A percentile compares a stretch with the other conserved stretches of the same genome.
Evolutionary conservation across 2,329 filamentous ascomycete genomes (phyloP).

Genomic region (Monosporascus sp.): DNA sequence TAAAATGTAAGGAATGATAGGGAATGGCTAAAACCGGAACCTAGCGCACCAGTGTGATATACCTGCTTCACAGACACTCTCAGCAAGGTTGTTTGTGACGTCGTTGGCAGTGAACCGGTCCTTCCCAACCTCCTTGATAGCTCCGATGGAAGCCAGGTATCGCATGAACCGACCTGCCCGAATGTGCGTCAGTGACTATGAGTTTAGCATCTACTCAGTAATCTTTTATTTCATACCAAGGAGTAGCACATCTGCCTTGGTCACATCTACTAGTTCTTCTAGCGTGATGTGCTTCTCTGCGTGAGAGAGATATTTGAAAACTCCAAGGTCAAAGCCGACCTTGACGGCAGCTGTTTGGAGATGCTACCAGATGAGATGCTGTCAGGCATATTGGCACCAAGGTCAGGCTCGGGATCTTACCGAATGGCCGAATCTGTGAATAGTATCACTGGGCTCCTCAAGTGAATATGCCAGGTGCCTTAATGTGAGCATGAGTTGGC

Average conservation of each 20-base stretch:
- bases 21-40: too few species aligned
- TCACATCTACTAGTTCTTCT: too few species aligned
- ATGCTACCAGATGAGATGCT: not conserved
- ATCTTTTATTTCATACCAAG: too few species aligned
- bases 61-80: not conserved
- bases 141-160: conserved; percentile 1
- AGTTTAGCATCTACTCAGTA: too few species aligned
- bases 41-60: conserved; percentile 1
- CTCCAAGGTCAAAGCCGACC: not conserved
- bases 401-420: too few species aligned
- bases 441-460: not conserved
- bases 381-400: too few species aligned
- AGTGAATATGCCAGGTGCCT: not conserved
- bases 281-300: too few species aligned
- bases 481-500: too few species aligned
- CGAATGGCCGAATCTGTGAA: conserved; percentile 3
- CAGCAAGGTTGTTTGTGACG: conserved; percentile 1
- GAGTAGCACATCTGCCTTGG: not conserved
- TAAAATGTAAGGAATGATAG: too few species aligned
- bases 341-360: conserved; percentile 1
- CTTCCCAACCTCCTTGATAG: not conserved
- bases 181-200: too few species aligned
- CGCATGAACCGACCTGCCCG: conserved; percentile 1
- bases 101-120: not conserved
- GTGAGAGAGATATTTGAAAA: conserved; percentile 1